phyloP scores from a whole-genome alignment of 148 eudicot species.

The Spergularia marina region DNA sequence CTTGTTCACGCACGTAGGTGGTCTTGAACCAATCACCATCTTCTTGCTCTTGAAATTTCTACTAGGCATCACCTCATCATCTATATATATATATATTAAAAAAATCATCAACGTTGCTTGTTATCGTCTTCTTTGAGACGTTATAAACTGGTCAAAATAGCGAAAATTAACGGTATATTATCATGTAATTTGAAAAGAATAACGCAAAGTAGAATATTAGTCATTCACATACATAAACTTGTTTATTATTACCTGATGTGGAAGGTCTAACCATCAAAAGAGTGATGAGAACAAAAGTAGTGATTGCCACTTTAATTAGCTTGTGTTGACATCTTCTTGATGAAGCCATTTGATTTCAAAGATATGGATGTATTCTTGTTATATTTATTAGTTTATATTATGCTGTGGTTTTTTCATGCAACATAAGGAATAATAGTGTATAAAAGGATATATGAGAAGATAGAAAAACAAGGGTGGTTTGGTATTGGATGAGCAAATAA shows the following conservation, averaged over 20 bases:
- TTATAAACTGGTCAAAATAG: no score
- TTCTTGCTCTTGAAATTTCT: slow-evolving; percentile 2
- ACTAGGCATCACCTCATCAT: slow-evolving; percentile 14
- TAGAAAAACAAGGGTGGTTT: neutral
- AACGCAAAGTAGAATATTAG: neutral
- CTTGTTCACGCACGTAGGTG: slow-evolving; percentile 35
- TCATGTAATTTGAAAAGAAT: no score
- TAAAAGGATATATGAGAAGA: neutral
- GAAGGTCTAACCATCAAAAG: slow-evolving; percentile 19
- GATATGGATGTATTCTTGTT: neutral
- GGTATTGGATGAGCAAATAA: slow-evolving; percentile 15
- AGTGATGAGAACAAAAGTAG: slow-evolving; percentile 16
- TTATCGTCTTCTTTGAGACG: no score
- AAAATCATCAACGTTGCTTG: neutral
- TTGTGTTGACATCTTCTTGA: slow-evolving; percentile 6
- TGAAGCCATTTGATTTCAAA: slow-evolving; percentile 17
- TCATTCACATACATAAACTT: neutral
- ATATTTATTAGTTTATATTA: neutral
- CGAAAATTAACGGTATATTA: no score
- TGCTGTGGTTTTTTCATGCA: neutral
- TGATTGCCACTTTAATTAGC: slow-evolving; percentile 1
- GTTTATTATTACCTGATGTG: slow-evolving; percentile 26
- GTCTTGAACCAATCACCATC: slow-evolving; percentile 36
- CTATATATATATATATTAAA: slow-evolving; percentile 15
- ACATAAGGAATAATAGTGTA: neutral